A percentile compares a stretch with the other conserved stretches of the same genome.
These are phyloP conservation scores for Arthromyces matolae DNA, from an alignment of 768 basidiomycete genomes.

Conservation along the genomic window DNA sequence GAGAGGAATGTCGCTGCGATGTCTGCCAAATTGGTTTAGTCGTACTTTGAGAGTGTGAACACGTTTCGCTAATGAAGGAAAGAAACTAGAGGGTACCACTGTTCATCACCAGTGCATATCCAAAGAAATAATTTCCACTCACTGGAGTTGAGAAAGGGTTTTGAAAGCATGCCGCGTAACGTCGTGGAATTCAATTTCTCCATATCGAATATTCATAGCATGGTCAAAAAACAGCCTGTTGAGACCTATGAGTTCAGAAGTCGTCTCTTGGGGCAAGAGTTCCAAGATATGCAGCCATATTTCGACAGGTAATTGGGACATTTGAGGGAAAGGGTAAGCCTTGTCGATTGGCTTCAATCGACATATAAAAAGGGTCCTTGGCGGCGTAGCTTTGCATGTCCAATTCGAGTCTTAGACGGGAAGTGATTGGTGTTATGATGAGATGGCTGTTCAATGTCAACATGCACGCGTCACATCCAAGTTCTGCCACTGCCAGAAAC, in stretches of 20 bases:
- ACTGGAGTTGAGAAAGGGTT: slow-evolving; percentile 20
- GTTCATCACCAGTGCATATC: neutral
- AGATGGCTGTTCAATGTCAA: no score
- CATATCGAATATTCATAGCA: slow-evolving; percentile 28
- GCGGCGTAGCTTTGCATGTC: no score
- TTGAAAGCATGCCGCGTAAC: slow-evolving; percentile 16
- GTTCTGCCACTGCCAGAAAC: no score
- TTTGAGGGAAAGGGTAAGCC: slow-evolving; percentile 21
- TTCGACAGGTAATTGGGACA: no score
- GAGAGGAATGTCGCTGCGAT: neutral
- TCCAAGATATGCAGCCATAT: slow-evolving; percentile 29
- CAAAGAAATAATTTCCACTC: neutral
- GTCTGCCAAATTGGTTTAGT: slow-evolving; percentile 10
- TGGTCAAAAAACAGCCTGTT: slow-evolving; percentile 31
- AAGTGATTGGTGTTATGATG: no score
- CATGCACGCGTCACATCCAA: no score
- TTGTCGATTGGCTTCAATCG: neutral
- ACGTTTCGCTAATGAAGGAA: slow-evolving; percentile 19
- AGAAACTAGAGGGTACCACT: slow-evolving; percentile 9
- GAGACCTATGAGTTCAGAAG: slow-evolving; percentile 24
- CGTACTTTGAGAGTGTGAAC: slow-evolving; percentile 15
- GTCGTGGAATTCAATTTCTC: slow-evolving; percentile 21
- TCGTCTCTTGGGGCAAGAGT: slow-evolving; percentile 25
- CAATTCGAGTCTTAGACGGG: no score
- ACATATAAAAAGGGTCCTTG: no score